Percentiles rank a stretch among this genome's conserved stretches.
These are phyloP conservation scores for Heliocybe sulcata DNA, from an alignment of 1,284 basidiomycete genomes.

Conservation along the genomic window DNA sequence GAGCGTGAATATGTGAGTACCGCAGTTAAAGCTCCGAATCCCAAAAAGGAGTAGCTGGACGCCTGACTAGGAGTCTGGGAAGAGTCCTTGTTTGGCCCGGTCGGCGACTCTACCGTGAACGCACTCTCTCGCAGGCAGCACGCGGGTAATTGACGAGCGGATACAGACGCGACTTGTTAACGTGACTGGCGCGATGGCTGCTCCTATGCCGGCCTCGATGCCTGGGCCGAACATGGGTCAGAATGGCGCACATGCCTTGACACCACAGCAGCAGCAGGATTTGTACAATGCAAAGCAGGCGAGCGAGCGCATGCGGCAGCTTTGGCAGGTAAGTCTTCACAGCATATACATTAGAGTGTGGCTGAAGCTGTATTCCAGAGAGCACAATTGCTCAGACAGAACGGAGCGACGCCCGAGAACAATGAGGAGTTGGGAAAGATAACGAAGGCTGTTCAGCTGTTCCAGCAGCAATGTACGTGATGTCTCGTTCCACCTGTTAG, in stretches of 20 bases:
- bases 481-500: background rate
- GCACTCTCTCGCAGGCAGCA: background rate
- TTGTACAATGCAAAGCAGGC: background rate
- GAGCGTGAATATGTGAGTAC: too few relatives aligned
- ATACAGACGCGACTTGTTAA: background rate
- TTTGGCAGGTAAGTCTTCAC: background rate
- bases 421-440: slow-evolving; percentile 26
- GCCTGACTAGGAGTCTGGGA: background rate
- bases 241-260: background rate
- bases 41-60: background rate
- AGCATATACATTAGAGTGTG: background rate
- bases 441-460: slow-evolving; percentile 18
- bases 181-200: slow-evolving; percentile 1
- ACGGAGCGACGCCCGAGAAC: slow-evolving; percentile 27
- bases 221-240: background rate
- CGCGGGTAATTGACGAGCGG: background rate
- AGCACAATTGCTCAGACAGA: slow-evolving; percentile 20
- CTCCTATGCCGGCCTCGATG: background rate
- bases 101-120: background rate
- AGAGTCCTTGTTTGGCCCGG: background rate
- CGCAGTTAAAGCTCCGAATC: too few relatives aligned
- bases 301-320: background rate
- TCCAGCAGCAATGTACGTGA: slow-evolving; percentile 11
- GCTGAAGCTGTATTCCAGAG: slow-evolving; percentile 17
- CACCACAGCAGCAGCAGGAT: background rate